Evolutionary conservation across 2,329 filamentous ascomycete genomes (phyloP), one percentile per base, ranked within the genome.

Genomic region (Trichoderma koningiopsis): DNA sequence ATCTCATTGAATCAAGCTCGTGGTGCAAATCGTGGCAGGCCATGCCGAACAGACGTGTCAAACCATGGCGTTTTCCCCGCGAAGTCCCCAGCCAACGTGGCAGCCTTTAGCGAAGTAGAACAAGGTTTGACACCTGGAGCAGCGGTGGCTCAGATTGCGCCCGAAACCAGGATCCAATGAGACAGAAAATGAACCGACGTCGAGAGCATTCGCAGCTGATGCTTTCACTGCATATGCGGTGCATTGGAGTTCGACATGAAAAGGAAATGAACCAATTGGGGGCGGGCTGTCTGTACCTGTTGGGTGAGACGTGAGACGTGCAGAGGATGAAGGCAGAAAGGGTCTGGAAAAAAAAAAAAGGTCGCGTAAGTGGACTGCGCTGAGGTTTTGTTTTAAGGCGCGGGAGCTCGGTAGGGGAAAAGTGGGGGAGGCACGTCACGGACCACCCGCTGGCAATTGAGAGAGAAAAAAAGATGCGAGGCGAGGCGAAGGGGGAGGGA

Each of bases 341-440:
- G 61, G 60, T 65, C 55, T 64, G 62, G 40, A n/a, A 43, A 43
- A 43, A 43, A 43, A 43, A 43, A 61, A 67, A 67, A 52, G 69
- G 71, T 68, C 72, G 74, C 73, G 74, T 57, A 70, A 71, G 73
- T 62, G 74, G 73, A 74, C 66, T 71, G 70, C 58, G 59, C 67
- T 68, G 71, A 69, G 73, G 72, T 75, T 75, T 75, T 74, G 74
- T 75, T 68, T 72, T 68, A 73, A 70, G 35, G 71, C 65, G 62
- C 47, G 63, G 57, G 59, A 71, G 72, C 70, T 68, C 61, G 40
- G 63, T 43, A 66, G 62, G 65, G 60, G 43, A 72, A 71, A 68
- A 72, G 70, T 61, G 70, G 71, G 68, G 63, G 68, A 55, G 61
- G 59, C 70, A 72, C 70, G 70, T 72, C 71, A 72, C 73, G 72